A percentile compares a stretch with the other conserved stretches of the same genome.
phyloP scores from a whole-genome alignment of 495 filamentous ascomycete species.

The Xylaria scruposa region DNA sequence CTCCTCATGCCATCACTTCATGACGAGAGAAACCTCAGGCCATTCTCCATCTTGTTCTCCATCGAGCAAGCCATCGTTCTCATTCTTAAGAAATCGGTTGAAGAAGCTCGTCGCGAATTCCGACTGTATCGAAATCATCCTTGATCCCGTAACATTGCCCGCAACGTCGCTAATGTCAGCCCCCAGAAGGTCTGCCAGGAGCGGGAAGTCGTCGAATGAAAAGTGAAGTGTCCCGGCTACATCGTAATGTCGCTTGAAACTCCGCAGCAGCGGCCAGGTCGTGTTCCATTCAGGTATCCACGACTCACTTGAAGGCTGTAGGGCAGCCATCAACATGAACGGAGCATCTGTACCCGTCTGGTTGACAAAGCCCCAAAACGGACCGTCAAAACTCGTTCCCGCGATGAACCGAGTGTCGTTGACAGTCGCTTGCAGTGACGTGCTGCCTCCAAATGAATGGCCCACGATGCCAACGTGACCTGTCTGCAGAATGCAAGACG shows the following conservation, averaged over 20 bases:
- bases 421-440: conserved; percentile 48
- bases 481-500: conserved; percentile 28
- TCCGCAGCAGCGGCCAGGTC: not conserved
- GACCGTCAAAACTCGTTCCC: conserved; percentile 57
- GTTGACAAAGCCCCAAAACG: conserved; percentile 37
- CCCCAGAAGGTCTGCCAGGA: not conserved
- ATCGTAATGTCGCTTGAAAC: not conserved
- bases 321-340: conserved; percentile 8
- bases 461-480: conserved; percentile 50
- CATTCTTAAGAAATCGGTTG: conserved; percentile 15
- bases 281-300: not conserved
- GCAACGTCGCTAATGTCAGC: not conserved
- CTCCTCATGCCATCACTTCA: not conserved
- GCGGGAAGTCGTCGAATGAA: conserved; percentile 18
- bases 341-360: conserved; percentile 16
- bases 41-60: not conserved
- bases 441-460: conserved; percentile 59
- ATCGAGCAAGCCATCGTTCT: not conserved
- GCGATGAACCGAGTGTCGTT: conserved; percentile 49
- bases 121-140: conserved; percentile 12
- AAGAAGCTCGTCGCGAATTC: conserved; percentile 16
- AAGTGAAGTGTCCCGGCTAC: conserved; percentile 1
- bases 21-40: conserved; percentile 8
- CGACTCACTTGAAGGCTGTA: conserved; percentile 1
- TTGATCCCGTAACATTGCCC: conserved; percentile 8